These are phyloP conservation scores for Gloeopeniophorella convolvens DNA, from an alignment of 768 basidiomycete genomes.

Conservation along the genomic window DNA sequence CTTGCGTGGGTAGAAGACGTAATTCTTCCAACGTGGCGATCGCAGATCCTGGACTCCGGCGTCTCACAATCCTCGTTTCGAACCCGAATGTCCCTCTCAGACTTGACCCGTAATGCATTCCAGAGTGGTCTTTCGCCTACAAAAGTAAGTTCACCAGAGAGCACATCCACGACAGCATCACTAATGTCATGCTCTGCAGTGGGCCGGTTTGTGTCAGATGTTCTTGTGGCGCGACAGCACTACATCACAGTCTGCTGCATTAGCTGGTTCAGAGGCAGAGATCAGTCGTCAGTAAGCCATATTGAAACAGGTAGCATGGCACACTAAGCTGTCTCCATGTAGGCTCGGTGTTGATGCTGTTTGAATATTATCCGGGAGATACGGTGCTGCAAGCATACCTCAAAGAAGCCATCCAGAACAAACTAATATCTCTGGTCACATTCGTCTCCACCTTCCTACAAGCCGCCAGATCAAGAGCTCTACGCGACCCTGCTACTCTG, in stretches of 20 bases:
- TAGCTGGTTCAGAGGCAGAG: slow-evolving; percentile 39
- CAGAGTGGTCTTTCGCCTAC: slow-evolving; percentile 58
- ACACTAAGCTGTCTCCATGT: neutral
- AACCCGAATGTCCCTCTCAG: slow-evolving; percentile 54
- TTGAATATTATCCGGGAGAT: slow-evolving; percentile 64
- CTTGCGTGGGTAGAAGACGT: too few relatives aligned
- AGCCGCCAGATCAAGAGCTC: slow-evolving; percentile 55
- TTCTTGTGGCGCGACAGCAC: slow-evolving; percentile 43
- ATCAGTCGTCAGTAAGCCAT: slow-evolving; percentile 49
- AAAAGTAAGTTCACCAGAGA: slow-evolving; percentile 42
- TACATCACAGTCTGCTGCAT: slow-evolving; percentile 29
- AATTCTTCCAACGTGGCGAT: too few relatives aligned
- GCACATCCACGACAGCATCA: neutral
- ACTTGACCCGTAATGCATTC: slow-evolving; percentile 67
- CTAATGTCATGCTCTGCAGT: slow-evolving; percentile 36
- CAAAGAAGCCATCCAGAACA: slow-evolving; percentile 48
- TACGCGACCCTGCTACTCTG: slow-evolving; percentile 60
- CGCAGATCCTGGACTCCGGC: too few relatives aligned
- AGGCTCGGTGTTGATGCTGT: slow-evolving; percentile 69
- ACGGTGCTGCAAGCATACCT: slow-evolving; percentile 62
- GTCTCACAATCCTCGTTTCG: too few relatives aligned
- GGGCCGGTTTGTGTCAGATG: slow-evolving; percentile 59
- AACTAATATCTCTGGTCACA: slow-evolving; percentile 48
- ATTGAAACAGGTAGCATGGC: neutral
- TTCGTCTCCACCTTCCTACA: slow-evolving; percentile 64